Percentiles rank a stretch among this genome's conserved stretches.
Conservation (phyloP, 768 basidiomycete species). For the Mycena crocata region DNA sequence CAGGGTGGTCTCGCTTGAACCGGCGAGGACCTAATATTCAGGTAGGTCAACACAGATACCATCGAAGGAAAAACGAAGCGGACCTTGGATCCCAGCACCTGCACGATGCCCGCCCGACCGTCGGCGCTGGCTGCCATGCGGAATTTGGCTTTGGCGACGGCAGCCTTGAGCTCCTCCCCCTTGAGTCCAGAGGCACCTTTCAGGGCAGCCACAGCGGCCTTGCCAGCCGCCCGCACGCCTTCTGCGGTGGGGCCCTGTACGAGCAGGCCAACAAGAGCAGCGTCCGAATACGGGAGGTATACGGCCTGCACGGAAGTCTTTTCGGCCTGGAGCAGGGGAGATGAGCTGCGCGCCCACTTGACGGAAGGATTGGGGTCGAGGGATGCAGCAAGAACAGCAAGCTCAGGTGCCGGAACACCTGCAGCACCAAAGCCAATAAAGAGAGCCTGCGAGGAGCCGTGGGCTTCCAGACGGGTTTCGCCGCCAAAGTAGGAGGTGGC, state of each 20-base stretch:
- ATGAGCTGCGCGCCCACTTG: constrained; percentile 87
- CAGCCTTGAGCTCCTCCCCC: constrained; percentile 80
- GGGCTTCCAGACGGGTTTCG: constrained; percentile 78
- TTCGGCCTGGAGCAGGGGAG: constrained; percentile 72
- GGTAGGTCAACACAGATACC: neutral
- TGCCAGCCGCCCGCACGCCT: constrained; percentile 75
- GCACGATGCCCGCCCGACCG: constrained; percentile 72
- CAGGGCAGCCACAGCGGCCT: constrained; percentile 75
- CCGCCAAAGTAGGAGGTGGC: constrained; percentile 79
- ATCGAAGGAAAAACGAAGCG: constrained; percentile 28
- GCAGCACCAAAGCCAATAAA: constrained; percentile 91
- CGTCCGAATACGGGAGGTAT: constrained; percentile 92
- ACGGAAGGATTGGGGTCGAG: constrained; percentile 83
- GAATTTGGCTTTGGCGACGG: constrained; percentile 92
- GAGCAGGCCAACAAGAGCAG: constrained; percentile 85
- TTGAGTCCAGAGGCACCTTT: constrained; percentile 72
- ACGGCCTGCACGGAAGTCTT: constrained; percentile 76
- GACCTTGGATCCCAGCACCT: constrained; percentile 75
- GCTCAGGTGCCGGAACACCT: constrained; percentile 71
- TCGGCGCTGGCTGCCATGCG: constrained; percentile 78
- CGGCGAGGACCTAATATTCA: constrained; percentile 67
- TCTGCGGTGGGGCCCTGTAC: constrained; percentile 75
- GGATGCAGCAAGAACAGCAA: constrained; percentile 83
- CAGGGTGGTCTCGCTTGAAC: constrained; percentile 63
- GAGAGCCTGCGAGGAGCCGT: constrained; percentile 75